phyloP scores from a whole-genome alignment of 2,329 filamentous ascomycete genomes.

The Penicillium sp. region DNA sequence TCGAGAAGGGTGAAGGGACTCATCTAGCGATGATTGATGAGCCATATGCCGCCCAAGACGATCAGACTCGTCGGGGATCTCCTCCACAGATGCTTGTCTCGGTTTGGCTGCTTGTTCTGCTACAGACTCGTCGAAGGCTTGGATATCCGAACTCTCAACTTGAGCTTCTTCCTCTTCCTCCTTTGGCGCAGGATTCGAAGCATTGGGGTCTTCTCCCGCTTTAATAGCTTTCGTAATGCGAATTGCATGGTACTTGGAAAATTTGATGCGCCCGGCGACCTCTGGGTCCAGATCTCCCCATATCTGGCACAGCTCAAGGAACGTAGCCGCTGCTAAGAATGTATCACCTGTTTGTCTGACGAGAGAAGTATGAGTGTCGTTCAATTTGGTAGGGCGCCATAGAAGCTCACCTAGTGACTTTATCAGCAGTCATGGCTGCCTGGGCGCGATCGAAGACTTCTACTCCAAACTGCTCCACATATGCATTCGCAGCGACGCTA shows the following conservation, averaged over 20 bases:
- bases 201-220: constrained; percentile 87
- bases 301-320: constrained; percentile 82
- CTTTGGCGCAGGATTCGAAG: constrained; percentile 73
- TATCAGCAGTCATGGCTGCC: constrained; percentile 76
- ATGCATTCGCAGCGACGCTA: constrained; percentile 82
- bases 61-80: constrained; percentile 58
- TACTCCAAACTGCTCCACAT: constrained; percentile 89
- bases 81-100: constrained; percentile 59
- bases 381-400: constrained; percentile 5
- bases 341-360: constrained; percentile 85
- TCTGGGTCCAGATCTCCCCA: constrained; percentile 78
- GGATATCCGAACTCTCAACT: constrained; percentile 63
- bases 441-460: constrained; percentile 86
- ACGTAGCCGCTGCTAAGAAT: constrained; percentile 87
- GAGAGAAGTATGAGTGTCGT: constrained; percentile 1
- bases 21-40: constrained; percentile 49
- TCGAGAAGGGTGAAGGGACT: constrained; percentile 52
- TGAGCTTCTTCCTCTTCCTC: constrained; percentile 52
- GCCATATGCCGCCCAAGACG: constrained; percentile 47
- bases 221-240: constrained; percentile 89
- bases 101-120: constrained; percentile 47
- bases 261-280: constrained; percentile 84
- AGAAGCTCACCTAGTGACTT: constrained; percentile 68
- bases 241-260: constrained; percentile 91
- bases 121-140: constrained; percentile 48